Evolutionary conservation across 169 alveolate genomes (phyloP), one percentile per base, ranked within the genome.

Genomic region (Cryptosporidium andersoni): DNA sequence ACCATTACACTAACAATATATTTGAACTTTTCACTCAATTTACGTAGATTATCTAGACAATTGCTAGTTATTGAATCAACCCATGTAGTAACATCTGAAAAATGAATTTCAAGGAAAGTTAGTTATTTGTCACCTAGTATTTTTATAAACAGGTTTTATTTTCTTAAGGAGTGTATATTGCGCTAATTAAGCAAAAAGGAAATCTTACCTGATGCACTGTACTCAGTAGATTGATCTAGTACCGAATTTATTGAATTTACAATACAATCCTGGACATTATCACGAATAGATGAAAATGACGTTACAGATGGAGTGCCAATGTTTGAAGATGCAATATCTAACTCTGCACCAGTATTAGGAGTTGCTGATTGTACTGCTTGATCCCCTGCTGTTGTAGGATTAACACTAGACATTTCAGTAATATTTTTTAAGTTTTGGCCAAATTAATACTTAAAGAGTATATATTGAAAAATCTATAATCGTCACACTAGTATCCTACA

Each of bases 1-100:
- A 93, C 91, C 40, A 90, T 88, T 40, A 90, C 89, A 64, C 91
- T 80, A 34, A 92, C 94, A 43, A 89, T 81, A 64, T 88, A 91
- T 82, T 93, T 93, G 89, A 93, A 92, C 42, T 90, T 89, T 42
- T 81, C 89, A 68, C 81, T 88, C 40, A 91, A 49, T 14, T 80
- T 67, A 40, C 80, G 82, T 51, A 89, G 43, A 48, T 48, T 45
- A 25, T 80, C 91, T 37, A 89, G 52, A 39, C 82, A 64, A 4
- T 81, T 88, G 16, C 81, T 89, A 39, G 92, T 56, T 16, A 89
- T 66, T 14, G 74, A 42, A 40, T 82, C 90, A 36, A 89, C 90
- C 92, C 92, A 89, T n/a, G 85, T 60, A 16, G 85, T 74, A 8
- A 74, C 85, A 47, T 74, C 85, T 43, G 25, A 25, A 25, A 25